These are phyloP conservation scores for Marasmius fiardii DNA, from an alignment of 1,284 basidiomycete genomes.

Conservation along the genomic window DNA sequence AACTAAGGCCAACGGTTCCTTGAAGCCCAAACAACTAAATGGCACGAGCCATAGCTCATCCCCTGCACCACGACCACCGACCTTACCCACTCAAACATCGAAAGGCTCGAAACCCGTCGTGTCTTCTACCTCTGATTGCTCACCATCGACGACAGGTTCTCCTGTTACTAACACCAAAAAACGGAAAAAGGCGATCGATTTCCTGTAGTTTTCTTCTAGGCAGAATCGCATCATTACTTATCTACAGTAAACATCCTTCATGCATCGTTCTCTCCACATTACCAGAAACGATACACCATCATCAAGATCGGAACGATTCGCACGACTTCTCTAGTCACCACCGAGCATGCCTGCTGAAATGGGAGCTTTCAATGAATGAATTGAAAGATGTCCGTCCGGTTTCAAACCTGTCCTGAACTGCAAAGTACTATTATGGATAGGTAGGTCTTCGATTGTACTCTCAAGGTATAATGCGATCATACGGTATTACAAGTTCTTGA, in stretches of 20 bases:
- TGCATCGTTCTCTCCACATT: background rate
- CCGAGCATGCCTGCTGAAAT: no score
- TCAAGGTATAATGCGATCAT: no score
- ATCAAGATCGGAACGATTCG: no score
- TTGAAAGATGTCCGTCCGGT: no score
- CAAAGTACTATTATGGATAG: no score
- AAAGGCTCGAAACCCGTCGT: slow-evolving; percentile 1
- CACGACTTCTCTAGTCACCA: no score
- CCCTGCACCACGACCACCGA: background rate
- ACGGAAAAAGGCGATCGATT: slow-evolving; percentile 13
- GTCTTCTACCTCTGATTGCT: background rate
- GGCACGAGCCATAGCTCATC: slow-evolving; percentile 1
- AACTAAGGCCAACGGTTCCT: slow-evolving; percentile 5
- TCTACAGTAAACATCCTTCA: background rate
- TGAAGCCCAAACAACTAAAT: slow-evolving; percentile 7
- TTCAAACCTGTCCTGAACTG: no score
- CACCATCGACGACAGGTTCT: slow-evolving; percentile 8
- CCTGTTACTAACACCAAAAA: slow-evolving; percentile 14
- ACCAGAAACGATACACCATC: no score
- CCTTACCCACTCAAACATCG: background rate
- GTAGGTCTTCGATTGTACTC: no score
- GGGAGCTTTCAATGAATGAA: no score
- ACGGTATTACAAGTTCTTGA: no score
- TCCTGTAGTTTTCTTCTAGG: background rate
- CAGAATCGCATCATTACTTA: slow-evolving; percentile 13